A percentile compares a stretch with the other conserved stretches of the same genome.
phyloP scores from a whole-genome alignment of 345 rosid species.

The Populus nigra region DNA sequence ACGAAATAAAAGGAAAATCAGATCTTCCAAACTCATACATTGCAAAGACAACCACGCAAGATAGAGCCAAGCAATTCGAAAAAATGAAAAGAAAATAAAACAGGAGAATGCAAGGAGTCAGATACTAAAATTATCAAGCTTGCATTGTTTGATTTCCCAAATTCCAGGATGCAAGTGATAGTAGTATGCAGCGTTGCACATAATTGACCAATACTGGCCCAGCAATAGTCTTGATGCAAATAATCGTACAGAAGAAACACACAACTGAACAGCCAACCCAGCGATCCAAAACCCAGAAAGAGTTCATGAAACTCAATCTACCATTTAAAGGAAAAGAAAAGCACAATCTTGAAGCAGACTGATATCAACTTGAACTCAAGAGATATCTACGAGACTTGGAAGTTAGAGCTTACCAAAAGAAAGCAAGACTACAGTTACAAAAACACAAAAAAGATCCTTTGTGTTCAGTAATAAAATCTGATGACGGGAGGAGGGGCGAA shows the following conservation, averaged over 20 bases:
- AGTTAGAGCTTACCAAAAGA: constrained; percentile 7
- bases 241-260: not conserved
- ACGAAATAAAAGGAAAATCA: constrained; percentile 8
- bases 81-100: not conserved
- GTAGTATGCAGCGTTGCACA: not conserved
- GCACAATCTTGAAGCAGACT: not conserved
- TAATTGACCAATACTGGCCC: not conserved
- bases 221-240: not conserved
- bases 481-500: too few relatives aligned
- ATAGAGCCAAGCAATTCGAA: not conserved
- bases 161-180: not conserved
- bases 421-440: not conserved
- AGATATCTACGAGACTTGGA: not conserved
- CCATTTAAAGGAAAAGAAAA: not conserved
- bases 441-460: not conserved
- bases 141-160: not conserved
- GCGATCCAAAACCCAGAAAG: not conserved
- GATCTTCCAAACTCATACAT: constrained; percentile 29
- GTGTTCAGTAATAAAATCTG: not conserved
- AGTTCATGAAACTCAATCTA: constrained; percentile 2
- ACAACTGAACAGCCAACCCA: not conserved
- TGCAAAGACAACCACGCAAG: constrained; percentile 1
- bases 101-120: not conserved
- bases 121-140: not conserved
- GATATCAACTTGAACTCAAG: not conserved